Evolutionary conservation across 352 stramenopile species (phyloP).

Genomic region (Phytophthora pisi): DNA sequence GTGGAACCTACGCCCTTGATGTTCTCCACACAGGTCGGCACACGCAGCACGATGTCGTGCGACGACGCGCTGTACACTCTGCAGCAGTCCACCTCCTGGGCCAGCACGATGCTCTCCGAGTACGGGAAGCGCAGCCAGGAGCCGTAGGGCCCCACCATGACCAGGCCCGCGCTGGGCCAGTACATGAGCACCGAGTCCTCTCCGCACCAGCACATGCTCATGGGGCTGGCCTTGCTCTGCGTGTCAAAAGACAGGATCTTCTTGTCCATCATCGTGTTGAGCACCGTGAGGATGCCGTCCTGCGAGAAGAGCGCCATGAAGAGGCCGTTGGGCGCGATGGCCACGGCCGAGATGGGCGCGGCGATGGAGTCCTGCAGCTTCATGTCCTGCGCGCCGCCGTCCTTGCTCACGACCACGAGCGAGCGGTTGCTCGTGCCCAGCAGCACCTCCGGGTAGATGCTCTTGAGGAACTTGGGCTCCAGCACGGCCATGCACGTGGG

Average conservation of each 20-base stretch:
- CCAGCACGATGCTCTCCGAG: slow-evolving; percentile 73
- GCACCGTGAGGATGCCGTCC: slow-evolving; percentile 93
- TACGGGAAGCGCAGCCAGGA: slow-evolving; percentile 89
- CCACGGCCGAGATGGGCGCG: slow-evolving; percentile 92
- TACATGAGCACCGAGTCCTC: slow-evolving; percentile 91
- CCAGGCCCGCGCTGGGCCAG: slow-evolving; percentile 79
- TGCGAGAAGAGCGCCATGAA: slow-evolving; percentile 97
- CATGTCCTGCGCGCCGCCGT: slow-evolving; percentile 74
- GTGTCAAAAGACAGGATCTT: slow-evolving; percentile 92
- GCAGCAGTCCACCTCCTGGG: slow-evolving; percentile 75
- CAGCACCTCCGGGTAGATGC: slow-evolving; percentile 92
- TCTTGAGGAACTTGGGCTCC: slow-evolving; percentile 90
- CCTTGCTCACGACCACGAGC: slow-evolving; percentile 84
- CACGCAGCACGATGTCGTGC: slow-evolving; percentile 88
- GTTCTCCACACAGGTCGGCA: slow-evolving; percentile 84
- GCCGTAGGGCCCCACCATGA: slow-evolving; percentile 88
- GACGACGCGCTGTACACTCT: slow-evolving; percentile 69
- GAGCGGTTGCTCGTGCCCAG: slow-evolving; percentile 92
- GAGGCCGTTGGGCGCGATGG: slow-evolving; percentile 93
- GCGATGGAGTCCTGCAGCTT: slow-evolving; percentile 83
- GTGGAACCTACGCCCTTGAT: slow-evolving; percentile 90
- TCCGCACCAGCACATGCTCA: slow-evolving; percentile 88
- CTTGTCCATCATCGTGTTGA: slow-evolving; percentile 97
- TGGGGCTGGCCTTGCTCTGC: slow-evolving; percentile 77
- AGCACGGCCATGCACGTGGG: slow-evolving; percentile 94